phyloP scores from a whole-genome alignment of 2,329 filamentous ascomycete genomes.

The Calonectria hawksworthii region DNA sequence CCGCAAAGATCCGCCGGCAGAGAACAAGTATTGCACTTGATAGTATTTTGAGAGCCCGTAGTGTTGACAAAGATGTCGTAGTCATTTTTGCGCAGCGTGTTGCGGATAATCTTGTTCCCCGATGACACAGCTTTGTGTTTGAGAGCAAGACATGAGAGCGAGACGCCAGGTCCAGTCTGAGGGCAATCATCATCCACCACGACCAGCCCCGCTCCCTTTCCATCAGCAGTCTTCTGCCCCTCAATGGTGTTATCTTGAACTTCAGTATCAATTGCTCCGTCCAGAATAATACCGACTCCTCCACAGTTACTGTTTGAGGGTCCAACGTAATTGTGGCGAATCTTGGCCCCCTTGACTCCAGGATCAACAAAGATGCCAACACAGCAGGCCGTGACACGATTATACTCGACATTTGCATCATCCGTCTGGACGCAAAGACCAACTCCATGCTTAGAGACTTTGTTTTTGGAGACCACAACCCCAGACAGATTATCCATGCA shows the following conservation, averaged over 20 bases:
- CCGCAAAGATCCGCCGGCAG: not conserved
- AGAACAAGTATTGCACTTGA: slow-evolving; percentile 43
- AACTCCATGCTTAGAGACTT: slow-evolving; percentile 47
- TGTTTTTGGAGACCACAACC: slow-evolving; percentile 47
- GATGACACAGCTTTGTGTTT: slow-evolving; percentile 33
- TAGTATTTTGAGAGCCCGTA: slow-evolving; percentile 40
- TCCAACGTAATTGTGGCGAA: slow-evolving; percentile 49
- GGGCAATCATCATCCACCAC: slow-evolving; percentile 44
- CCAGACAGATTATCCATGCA: slow-evolving; percentile 53
- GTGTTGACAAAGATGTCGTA: slow-evolving; percentile 41
- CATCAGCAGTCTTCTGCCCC: slow-evolving; percentile 37
- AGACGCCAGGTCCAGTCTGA: not conserved
- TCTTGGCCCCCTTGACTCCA: slow-evolving; percentile 43
- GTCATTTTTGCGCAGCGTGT: slow-evolving; percentile 48
- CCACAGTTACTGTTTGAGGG: slow-evolving; percentile 31
- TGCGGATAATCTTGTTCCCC: slow-evolving; percentile 46
- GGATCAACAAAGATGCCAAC: slow-evolving; percentile 52
- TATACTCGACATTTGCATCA: slow-evolving; percentile 48
- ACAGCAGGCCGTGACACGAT: slow-evolving; percentile 49
- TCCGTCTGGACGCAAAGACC: slow-evolving; percentile 54
- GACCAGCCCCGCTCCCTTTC: slow-evolving; percentile 36
- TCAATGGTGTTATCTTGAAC: slow-evolving; percentile 48
- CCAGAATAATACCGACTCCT: slow-evolving; percentile 34
- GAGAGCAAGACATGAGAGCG: slow-evolving; percentile 33
- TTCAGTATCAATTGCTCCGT: slow-evolving; percentile 45